These are phyloP conservation scores for Pleurostoma richardsiae DNA, from an alignment of 2,329 filamentous ascomycete genomes.

Conservation along the genomic window DNA sequence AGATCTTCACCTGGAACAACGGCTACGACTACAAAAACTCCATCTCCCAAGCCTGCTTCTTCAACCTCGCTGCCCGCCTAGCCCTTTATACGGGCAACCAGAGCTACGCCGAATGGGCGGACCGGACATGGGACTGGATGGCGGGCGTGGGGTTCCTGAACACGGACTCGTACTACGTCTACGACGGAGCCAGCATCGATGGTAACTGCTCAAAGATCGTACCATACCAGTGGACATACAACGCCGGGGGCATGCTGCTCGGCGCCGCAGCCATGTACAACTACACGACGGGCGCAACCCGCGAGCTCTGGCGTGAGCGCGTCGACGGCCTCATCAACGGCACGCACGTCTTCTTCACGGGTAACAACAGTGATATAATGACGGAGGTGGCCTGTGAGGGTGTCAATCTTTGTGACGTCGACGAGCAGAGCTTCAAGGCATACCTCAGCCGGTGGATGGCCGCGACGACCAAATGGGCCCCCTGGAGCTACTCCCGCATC, in stretches of 20 bases:
- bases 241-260: conserved; percentile 60
- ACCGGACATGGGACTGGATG: conserved; percentile 65
- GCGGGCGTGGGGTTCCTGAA: conserved; percentile 48
- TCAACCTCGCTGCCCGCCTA: conserved; percentile 50
- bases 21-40: conserved; percentile 53
- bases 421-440: conserved; percentile 61
- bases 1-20: conserved; percentile 74
- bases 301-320: conserved; percentile 48
- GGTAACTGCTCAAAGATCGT: conserved; percentile 54
- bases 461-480: conserved; percentile 57
- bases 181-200: conserved; percentile 49
- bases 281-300: conserved; percentile 35
- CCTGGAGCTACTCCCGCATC: conserved; percentile 48
- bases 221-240: conserved; percentile 65
- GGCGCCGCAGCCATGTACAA: conserved; percentile 68
- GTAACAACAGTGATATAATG: conserved; percentile 45
- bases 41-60: conserved; percentile 43
- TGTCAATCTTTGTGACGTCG: conserved; percentile 51
- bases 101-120: conserved; percentile 71
- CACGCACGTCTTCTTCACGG: conserved; percentile 43
- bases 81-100: conserved; percentile 69
- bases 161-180: conserved; percentile 46
- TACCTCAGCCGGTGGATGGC: conserved; percentile 59
- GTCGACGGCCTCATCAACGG: conserved; percentile 52
- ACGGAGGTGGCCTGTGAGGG: conserved; percentile 62